phyloP scores from a whole-genome alignment of 257 asterid genomes.

The Fraxinus excelsior region DNA sequence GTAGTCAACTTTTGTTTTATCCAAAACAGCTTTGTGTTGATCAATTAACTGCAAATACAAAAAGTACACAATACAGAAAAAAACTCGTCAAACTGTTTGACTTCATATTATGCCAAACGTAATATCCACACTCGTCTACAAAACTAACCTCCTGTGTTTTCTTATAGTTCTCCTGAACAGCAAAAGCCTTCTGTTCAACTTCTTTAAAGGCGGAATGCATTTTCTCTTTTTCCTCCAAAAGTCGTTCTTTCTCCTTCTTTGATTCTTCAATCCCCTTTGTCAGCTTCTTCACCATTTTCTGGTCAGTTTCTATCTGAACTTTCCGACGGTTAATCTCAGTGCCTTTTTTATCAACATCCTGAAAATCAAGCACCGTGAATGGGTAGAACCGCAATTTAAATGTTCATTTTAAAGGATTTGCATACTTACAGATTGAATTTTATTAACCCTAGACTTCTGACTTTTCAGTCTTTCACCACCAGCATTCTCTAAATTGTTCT shows the following conservation, averaged over 20 bases:
- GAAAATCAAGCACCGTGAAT: conserved; percentile 21
- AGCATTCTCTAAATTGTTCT: conserved; percentile 89
- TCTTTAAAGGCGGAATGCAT: conserved; percentile 65
- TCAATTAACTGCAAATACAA: conserved; percentile 61
- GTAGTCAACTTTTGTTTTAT: conserved; percentile 70
- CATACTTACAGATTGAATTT: conserved; percentile 81
- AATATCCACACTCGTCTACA: background rate
- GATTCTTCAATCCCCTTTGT: conserved; percentile 84
- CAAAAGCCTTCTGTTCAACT: conserved; percentile 77
- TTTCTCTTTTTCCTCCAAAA: conserved; percentile 59
- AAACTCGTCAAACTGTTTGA: background rate
- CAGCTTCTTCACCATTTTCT: conserved; percentile 70
- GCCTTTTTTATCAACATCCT: conserved; percentile 79
- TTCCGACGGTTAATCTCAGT: conserved; percentile 84
- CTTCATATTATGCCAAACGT: background rate
- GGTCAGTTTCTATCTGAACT: conserved; percentile 82
- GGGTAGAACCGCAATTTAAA: conserved; percentile 6
- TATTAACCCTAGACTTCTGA: conserved; percentile 67
- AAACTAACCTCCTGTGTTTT: conserved; percentile 72
- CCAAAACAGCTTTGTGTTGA: conserved; percentile 67
- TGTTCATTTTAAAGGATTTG: conserved; percentile 2
- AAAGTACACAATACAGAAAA: background rate
- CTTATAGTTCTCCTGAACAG: conserved; percentile 77
- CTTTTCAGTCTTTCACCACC: conserved; percentile 84
- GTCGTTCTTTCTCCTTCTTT: conserved; percentile 66